A percentile compares a stretch with the other conserved stretches of the same genome.
Evolutionary conservation across 2,329 filamentous ascomycete genomes (phyloP).

Genomic region (Exophiala lecanii-corni): DNA sequence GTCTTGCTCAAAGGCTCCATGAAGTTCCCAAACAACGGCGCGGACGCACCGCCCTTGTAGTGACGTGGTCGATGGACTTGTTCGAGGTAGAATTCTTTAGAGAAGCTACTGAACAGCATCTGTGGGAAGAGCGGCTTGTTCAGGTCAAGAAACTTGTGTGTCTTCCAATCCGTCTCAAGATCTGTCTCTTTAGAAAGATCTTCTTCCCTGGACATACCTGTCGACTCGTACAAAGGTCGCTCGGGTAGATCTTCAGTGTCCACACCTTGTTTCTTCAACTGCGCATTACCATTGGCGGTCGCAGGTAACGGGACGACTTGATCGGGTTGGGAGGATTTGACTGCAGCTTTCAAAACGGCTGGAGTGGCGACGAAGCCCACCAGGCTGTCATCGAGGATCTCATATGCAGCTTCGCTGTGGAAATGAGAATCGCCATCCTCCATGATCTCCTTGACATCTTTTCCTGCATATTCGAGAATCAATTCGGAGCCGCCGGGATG

Average conservation of each 20-base stretch:
- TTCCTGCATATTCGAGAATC: conserved; percentile 83
- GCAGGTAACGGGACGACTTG: conserved; percentile 52
- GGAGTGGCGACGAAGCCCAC: conserved; percentile 72
- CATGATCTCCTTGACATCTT: conserved; percentile 78
- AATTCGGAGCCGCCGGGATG: conserved; percentile 88
- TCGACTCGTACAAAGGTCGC: conserved; percentile 48
- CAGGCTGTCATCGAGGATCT: conserved; percentile 81
- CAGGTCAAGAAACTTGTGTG: conserved; percentile 90
- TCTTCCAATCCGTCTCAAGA: conserved; percentile 68
- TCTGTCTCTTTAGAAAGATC: conserved; percentile 88
- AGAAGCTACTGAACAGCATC: conserved; percentile 82
- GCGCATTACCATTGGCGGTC: conserved; percentile 43
- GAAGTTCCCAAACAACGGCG: conserved; percentile 95
- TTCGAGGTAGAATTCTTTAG: conserved; percentile 92
- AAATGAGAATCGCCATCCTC: conserved; percentile 76
- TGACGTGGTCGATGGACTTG: conserved; percentile 94
- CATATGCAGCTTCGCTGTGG: conserved; percentile 92
- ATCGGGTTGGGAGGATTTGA: conserved; percentile 44
- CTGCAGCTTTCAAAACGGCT: conserved; percentile 49
- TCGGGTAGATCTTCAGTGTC: conserved; percentile 44
- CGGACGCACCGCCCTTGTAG: conserved; percentile 88
- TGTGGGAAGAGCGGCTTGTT: conserved; percentile 79
- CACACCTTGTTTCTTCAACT: conserved; percentile 36
- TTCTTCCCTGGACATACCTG: conserved; percentile 84
- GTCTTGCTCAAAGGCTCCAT: conserved; percentile 96